phyloP scores from a whole-genome alignment of 202 grass and related monocot genomes.

The Dendrocalamus latiflorus region DNA sequence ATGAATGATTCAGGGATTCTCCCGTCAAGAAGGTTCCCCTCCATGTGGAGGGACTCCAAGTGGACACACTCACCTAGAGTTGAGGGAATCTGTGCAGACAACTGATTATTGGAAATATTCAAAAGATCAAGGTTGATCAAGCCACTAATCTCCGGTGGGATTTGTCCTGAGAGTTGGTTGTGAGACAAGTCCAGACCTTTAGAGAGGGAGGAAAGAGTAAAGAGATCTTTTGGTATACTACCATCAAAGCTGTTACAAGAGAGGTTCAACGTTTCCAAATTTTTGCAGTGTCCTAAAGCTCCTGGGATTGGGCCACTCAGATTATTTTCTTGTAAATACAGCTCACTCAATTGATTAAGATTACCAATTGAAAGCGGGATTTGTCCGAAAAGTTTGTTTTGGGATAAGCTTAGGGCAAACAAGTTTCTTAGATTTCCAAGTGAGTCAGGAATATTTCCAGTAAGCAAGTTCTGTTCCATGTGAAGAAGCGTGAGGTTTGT shows the following conservation, averaged over 20 bases:
- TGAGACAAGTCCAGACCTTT: constrained; percentile 38
- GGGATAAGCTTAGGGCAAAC: constrained; percentile 19
- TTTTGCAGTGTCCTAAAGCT: constrained; percentile 26
- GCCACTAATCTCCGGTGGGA: constrained; percentile 30
- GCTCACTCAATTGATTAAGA: constrained; percentile 24
- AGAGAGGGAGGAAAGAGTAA: constrained; percentile 19
- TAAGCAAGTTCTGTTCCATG: constrained; percentile 37
- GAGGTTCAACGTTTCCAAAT: constrained; percentile 11
- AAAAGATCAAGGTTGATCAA: constrained; percentile 28
- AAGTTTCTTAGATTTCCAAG: constrained; percentile 39
- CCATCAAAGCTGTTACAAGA: constrained; percentile 37
- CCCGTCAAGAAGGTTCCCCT: constrained; percentile 40
- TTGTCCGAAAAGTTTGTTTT: constrained; percentile 32
- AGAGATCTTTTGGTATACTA: constrained; percentile 40
- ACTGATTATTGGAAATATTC: constrained; percentile 38
- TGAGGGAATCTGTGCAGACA: constrained; percentile 35
- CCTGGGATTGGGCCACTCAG: constrained; percentile 21
- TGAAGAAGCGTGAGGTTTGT: constrained; percentile 8
- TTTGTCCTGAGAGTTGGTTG: constrained; percentile 32
- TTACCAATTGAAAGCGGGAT: constrained; percentile 35
- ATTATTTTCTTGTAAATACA: constrained; percentile 34
- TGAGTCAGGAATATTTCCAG: constrained; percentile 9
- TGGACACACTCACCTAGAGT: constrained; percentile 36
- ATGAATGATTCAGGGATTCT: constrained; percentile 34
- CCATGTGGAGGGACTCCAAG: constrained; percentile 38